These are phyloP conservation scores for Penicillium polonicum DNA, from an alignment of 2,329 filamentous ascomycete species.

Conservation along the genomic window DNA sequence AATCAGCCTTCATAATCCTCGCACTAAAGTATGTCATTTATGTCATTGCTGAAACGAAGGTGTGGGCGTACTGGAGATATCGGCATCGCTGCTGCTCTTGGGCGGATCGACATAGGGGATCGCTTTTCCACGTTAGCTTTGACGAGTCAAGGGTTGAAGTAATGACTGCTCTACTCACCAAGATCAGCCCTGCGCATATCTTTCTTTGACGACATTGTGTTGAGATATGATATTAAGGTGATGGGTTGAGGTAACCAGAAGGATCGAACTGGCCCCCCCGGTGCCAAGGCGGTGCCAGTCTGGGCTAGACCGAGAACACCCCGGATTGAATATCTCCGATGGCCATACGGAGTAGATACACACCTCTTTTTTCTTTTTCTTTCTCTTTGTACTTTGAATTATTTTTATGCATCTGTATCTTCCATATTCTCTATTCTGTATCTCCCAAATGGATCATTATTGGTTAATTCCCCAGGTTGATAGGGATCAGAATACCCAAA, in stretches of 20 bases:
- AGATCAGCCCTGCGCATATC: conserved; percentile 74
- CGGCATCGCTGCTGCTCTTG: conserved; percentile 61
- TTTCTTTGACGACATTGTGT: conserved; percentile 65
- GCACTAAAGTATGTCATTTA: not conserved
- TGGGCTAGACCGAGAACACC: conserved; percentile 9
- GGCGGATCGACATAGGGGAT: conserved; percentile 82
- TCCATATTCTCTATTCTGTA: not conserved
- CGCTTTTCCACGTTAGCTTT: conserved; percentile 52
- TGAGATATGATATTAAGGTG: conserved; percentile 15
- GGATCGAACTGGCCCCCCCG: conserved; percentile 1
- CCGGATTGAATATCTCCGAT: conserved; percentile 12
- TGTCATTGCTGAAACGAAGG: not conserved
- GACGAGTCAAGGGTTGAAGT: not conserved
- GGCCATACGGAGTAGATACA: not conserved
- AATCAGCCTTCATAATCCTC: conserved; percentile 16
- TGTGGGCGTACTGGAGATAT: conserved; percentile 68
- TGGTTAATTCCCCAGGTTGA: not conserved
- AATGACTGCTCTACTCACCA: conserved; percentile 52
- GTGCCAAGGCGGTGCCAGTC: conserved; percentile 11
- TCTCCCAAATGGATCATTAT: too few species aligned
- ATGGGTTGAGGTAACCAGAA: conserved; percentile 10
- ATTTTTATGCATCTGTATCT: not conserved
- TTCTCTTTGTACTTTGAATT: not conserved
- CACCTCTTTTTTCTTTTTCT: not conserved
- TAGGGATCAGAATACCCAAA: not conserved